A percentile compares a stretch with the other conserved stretches of the same genome.
Conservation (phyloP, 2,329 filamentous ascomycete species). For the Neofusicoccum parvum region DNA sequence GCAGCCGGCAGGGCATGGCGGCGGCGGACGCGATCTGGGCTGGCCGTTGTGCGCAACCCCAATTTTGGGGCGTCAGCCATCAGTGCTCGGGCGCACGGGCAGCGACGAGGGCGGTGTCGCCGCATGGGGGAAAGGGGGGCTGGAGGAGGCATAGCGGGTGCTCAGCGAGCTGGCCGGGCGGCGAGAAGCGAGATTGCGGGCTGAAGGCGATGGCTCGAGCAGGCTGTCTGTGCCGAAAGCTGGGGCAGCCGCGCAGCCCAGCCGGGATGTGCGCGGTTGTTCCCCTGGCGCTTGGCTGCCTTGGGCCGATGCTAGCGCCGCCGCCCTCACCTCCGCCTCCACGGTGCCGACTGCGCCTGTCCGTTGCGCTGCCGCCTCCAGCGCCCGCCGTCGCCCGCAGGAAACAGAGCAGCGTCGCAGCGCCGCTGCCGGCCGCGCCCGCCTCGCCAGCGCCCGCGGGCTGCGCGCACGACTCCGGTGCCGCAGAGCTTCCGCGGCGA, state of each 20-base stretch:
- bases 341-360: background rate
- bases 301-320: background rate
- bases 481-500: too few relatives aligned
- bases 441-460: too few relatives aligned
- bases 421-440: too few relatives aligned
- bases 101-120: background rate
- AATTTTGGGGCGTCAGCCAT: background rate
- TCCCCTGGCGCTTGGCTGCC: constrained; percentile 16
- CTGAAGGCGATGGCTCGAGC: too few relatives aligned
- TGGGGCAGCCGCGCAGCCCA: background rate
- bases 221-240: background rate
- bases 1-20: background rate
- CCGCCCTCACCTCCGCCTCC: background rate
- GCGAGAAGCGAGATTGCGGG: constrained; percentile 7
- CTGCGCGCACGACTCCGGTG: too few relatives aligned
- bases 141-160: background rate
- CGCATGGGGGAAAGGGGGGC: background rate
- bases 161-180: background rate
- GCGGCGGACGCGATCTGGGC: background rate
- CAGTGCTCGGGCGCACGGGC: background rate
- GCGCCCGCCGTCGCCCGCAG: too few relatives aligned
- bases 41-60: constrained; percentile 5
- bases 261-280: background rate
- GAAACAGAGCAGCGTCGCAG: too few relatives aligned
- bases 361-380: too few relatives aligned